Percentiles rank a stretch among this genome's conserved stretches.
These are phyloP conservation scores for Kazachstania martiniae DNA, from an alignment of 805 yeast species.

Conservation along the genomic window DNA sequence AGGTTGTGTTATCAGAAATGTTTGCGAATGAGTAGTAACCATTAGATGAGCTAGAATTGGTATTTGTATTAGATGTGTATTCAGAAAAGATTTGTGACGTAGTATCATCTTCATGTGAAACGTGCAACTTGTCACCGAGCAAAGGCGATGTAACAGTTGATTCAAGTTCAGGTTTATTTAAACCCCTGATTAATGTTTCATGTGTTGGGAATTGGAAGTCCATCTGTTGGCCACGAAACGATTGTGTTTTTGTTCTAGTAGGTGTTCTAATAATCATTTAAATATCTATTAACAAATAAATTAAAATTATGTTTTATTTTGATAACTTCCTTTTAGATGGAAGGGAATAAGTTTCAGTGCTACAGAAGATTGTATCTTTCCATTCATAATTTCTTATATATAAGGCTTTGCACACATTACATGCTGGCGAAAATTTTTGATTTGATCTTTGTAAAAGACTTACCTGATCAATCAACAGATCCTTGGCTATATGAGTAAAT, in stretches of 20 bases:
- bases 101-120: constrained; percentile 6
- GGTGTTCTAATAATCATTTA: constrained; percentile 22
- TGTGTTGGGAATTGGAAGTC: constrained; percentile 30
- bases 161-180: constrained; percentile 23
- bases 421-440: no score
- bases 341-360: no score
- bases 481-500: no score
- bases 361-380: no score
- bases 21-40: constrained; percentile 29
- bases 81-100: constrained; percentile 26
- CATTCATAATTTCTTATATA: no score
- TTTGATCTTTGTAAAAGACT: no score
- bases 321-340: no score
- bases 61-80: constrained; percentile 14
- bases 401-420: no score
- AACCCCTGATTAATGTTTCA: constrained; percentile 18
- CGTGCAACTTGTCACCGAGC: neutral
- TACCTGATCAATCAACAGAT: no score
- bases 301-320: no score
- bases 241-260: constrained; percentile 28
- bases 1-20: constrained; percentile 29
- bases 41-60: constrained; percentile 18
- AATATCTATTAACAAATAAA: neutral
- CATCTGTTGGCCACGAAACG: constrained; percentile 32
- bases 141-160: constrained; percentile 6